Conservation (phyloP, 2,329 filamentous ascomycete species). For the Furcasterigmium furcatum region DNA sequence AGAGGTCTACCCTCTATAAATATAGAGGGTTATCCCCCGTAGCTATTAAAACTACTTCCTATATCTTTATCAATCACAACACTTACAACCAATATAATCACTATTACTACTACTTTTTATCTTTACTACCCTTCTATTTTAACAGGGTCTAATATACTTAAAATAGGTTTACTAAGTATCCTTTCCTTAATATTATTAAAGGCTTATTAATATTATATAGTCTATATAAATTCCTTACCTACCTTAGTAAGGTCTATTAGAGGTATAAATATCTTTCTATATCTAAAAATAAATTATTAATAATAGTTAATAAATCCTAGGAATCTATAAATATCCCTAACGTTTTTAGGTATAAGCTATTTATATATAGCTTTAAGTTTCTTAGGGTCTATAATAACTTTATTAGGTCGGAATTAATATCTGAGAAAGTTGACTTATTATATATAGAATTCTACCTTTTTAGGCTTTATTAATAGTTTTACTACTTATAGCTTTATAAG, state of each 20-base stretch:
- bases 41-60: no score
- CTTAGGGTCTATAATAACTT: background rate
- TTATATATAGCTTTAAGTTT: background rate
- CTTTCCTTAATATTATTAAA: background rate
- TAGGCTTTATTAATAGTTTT: background rate
- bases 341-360: background rate
- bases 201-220: background rate
- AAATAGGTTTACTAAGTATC: background rate
- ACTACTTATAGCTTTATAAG: no score
- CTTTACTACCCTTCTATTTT: no score
- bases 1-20: no score
- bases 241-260: no score
- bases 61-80: no score
- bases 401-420: background rate
- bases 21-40: no score
- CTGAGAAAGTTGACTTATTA: background rate
- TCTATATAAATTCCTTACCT: no score
- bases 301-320: conserved; percentile 1
- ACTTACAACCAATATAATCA: no score
- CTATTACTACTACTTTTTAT: no score
- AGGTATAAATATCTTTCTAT: background rate
- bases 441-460: background rate
- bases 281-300: background rate
- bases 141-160: background rate
- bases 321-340: background rate